These are phyloP conservation scores for Pseudopithomyces chartarum DNA, from an alignment of 2,329 filamentous ascomycete genomes.

Conservation along the genomic window DNA sequence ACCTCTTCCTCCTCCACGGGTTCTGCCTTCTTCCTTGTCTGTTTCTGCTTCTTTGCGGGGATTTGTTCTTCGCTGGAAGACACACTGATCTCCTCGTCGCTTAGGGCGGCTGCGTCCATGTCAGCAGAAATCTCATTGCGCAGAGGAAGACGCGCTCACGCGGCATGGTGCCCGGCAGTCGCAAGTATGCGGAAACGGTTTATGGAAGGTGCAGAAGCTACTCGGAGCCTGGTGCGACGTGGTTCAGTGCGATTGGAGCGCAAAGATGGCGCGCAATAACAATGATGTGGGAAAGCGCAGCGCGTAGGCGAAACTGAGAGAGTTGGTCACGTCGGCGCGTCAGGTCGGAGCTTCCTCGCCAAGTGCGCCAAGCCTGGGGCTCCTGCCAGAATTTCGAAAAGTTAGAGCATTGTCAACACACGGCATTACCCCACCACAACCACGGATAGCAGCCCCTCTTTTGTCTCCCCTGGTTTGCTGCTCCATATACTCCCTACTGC, in stretches of 20 bases:
- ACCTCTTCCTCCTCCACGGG: conserved; percentile 21
- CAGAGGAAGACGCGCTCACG: conserved; percentile 31
- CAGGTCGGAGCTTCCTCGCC: conserved; percentile 6
- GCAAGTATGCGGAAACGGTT: not conserved
- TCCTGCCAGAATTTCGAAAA: conserved; percentile 20
- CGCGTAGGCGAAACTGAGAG: not conserved
- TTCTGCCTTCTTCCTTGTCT: conserved; percentile 13
- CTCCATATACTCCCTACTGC: conserved; percentile 7
- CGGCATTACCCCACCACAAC: conserved; percentile 35
- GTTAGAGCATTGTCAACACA: conserved; percentile 18
- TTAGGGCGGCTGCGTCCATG: conserved; percentile 43
- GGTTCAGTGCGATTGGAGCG: conserved; percentile 17
- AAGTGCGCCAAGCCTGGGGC: conserved; percentile 10
- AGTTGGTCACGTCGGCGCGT: conserved; percentile 16
- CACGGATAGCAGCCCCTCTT: conserved; percentile 4
- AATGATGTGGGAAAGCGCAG: conserved; percentile 7
- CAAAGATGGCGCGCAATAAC: conserved; percentile 7
- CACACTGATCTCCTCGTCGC: conserved; percentile 42
- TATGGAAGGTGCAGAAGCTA: conserved; percentile 2
- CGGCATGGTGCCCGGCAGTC: conserved; percentile 30
- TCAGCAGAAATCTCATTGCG: conserved; percentile 19
- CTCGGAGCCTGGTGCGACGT: conserved; percentile 1
- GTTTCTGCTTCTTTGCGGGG: conserved; percentile 29
- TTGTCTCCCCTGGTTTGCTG: conserved; percentile 6
- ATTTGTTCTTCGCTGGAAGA: conserved; percentile 39